phyloP scores from a whole-genome alignment of 495 filamentous ascomycete species.

The Evernia prunastri region DNA sequence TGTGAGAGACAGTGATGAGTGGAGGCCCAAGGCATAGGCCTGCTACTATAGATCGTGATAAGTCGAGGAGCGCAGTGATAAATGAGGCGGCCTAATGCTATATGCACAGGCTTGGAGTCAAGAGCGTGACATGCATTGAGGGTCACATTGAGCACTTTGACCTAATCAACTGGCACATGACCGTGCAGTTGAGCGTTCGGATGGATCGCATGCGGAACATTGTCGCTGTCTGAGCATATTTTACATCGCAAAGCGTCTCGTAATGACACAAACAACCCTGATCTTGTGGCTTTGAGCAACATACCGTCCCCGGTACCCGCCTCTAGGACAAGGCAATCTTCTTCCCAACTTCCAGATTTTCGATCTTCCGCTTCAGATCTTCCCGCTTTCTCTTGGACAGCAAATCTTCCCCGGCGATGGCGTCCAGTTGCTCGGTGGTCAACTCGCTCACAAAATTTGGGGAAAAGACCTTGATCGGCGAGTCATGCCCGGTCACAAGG shows the following conservation, averaged over 20 bases:
- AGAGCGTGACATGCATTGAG: background rate
- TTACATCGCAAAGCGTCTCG: background rate
- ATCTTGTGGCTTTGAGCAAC: background rate
- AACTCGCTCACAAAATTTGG: conserved; percentile 35
- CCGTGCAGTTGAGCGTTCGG: background rate
- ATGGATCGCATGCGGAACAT: background rate
- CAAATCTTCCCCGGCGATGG: conserved; percentile 44
- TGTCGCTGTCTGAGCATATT: background rate
- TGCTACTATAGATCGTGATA: background rate
- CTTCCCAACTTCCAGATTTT: conserved; percentile 37
- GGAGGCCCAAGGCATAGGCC: background rate
- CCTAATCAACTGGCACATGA: background rate
- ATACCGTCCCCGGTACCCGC: background rate
- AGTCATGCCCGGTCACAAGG: conserved; percentile 32
- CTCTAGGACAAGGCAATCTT: conserved; percentile 23
- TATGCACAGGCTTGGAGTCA: background rate
- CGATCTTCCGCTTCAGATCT: conserved; percentile 35
- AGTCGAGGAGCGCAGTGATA: background rate
- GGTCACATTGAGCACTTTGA: background rate
- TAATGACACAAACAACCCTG: background rate
- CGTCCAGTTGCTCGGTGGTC: conserved; percentile 34
- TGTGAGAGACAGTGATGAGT: background rate
- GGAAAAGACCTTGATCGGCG: conserved; percentile 34
- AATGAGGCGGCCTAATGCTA: background rate
- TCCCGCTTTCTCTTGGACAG: conserved; percentile 29